Conservation (phyloP, 2,329 filamentous ascomycete species). For the Ceratocystis variospora region DNA sequence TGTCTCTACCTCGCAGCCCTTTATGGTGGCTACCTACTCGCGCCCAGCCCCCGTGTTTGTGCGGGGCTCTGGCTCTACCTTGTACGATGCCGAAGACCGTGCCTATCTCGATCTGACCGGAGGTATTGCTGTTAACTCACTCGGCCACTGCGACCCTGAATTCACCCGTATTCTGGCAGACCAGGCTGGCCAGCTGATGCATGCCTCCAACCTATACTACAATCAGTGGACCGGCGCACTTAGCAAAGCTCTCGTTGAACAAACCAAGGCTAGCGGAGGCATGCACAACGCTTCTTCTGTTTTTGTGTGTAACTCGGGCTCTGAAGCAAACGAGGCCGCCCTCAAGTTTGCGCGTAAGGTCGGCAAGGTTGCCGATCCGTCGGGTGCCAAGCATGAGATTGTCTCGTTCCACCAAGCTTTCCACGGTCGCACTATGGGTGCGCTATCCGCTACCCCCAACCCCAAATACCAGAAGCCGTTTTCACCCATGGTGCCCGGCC, state of each 20-base stretch:
- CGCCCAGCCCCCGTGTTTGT: conserved; percentile 83
- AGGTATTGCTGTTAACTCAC: conserved; percentile 85
- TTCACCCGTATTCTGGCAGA: conserved; percentile 61
- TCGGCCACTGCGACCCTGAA: conserved; percentile 79
- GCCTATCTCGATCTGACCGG: conserved; percentile 90
- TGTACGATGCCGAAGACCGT: conserved; percentile 82
- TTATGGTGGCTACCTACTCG: conserved; percentile 92
- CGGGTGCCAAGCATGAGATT: conserved; percentile 63
- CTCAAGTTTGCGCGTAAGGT: conserved; percentile 94
- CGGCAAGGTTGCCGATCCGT: conserved; percentile 60
- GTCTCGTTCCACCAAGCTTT: conserved; percentile 88
- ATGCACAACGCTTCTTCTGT: conserved; percentile 70
- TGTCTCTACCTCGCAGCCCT: conserved; percentile 62
- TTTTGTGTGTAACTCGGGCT: conserved; percentile 93
- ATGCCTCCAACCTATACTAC: conserved; percentile 93
- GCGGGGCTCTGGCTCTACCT: conserved; percentile 69
- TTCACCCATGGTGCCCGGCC: conserved; percentile 87
- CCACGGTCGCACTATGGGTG: conserved; percentile 93
- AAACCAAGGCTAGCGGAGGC: conserved; percentile 62
- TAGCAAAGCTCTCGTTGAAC: conserved; percentile 70
- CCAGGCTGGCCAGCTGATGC: conserved; percentile 68
- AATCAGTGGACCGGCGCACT: conserved; percentile 90
- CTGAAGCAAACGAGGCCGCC: conserved; percentile 93
- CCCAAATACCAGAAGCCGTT: conserved; percentile 96
- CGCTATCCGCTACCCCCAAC: conserved; percentile 89